phyloP scores from a whole-genome alignment of 2,329 filamentous ascomycete species.

The Colletotrichum ledebouriae region DNA sequence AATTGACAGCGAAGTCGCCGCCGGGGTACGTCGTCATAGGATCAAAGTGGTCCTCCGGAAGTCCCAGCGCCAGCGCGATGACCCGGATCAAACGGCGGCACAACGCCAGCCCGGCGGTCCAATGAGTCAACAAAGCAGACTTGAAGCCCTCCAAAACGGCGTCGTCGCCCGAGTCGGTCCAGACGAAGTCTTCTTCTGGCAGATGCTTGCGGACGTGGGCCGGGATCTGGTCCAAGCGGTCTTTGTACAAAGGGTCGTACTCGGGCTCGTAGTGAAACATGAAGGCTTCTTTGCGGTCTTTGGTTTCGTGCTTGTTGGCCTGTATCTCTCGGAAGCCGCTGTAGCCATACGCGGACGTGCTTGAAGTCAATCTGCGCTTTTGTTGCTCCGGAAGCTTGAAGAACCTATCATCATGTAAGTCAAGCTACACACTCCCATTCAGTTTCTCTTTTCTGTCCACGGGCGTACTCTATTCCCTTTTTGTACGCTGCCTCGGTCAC shows the following conservation, averaged over 20 bases:
- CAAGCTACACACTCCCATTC: conserved; percentile 2
- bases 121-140: conserved; percentile 58
- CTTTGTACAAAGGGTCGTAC: conserved; percentile 52
- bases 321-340: conserved; percentile 36
- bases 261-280: conserved; percentile 55
- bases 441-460: neutral
- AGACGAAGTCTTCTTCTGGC: conserved; percentile 40
- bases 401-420: conserved; percentile 46
- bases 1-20: conserved; percentile 46
- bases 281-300: conserved; percentile 49
- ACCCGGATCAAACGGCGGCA: conserved; percentile 43
- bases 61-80: conserved; percentile 45
- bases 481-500: conserved; percentile 45
- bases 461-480: conserved; percentile 45
- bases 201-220: conserved; percentile 35
- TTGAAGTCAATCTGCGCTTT: conserved; percentile 47
- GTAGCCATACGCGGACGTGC: conserved; percentile 44
- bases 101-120: conserved; percentile 48
- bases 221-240: conserved; percentile 28
- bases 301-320: conserved; percentile 46
- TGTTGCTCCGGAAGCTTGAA: conserved; percentile 49
- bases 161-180: conserved; percentile 45
- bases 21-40: conserved; percentile 43
- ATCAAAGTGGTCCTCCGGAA: conserved; percentile 44
- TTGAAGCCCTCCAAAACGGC: conserved; percentile 56